Conservation (phyloP, 2,329 filamentous ascomycete genomes). For the Didymella arachidicola region DNA sequence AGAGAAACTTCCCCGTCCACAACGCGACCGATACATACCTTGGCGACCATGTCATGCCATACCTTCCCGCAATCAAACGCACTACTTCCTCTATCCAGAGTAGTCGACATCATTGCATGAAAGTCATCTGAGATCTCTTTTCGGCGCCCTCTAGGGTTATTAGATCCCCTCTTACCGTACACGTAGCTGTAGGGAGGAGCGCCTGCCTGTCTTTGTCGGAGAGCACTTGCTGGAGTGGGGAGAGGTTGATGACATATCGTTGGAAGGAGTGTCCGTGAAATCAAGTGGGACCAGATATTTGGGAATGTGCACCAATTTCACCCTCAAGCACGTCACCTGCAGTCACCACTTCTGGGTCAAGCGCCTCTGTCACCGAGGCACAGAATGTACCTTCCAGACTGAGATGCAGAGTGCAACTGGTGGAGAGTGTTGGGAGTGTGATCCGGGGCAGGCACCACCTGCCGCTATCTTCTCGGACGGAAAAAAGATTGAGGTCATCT, state of each 20-base stretch:
- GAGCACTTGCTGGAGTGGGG: not conserved
- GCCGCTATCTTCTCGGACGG: slow-evolving; percentile 29
- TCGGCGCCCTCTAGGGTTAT: slow-evolving; percentile 10
- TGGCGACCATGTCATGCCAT: slow-evolving; percentile 5
- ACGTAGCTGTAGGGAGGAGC: slow-evolving; percentile 9
- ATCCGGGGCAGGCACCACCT: slow-evolving; percentile 33
- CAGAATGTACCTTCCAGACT: slow-evolving; percentile 24
- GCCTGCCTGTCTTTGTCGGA: not conserved
- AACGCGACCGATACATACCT: not conserved
- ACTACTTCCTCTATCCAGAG: not conserved
- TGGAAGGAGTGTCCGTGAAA: not conserved
- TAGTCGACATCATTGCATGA: slow-evolving; percentile 3
- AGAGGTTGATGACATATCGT: not conserved
- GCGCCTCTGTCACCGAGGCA: slow-evolving; percentile 29
- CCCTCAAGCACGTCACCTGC: slow-evolving; percentile 32
- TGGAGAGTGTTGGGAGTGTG: slow-evolving; percentile 36
- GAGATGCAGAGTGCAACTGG: slow-evolving; percentile 30
- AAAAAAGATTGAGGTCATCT: slow-evolving; percentile 26
- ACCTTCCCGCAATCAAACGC: not conserved
- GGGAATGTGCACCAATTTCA: slow-evolving; percentile 35
- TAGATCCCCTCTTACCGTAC: slow-evolving; percentile 12
- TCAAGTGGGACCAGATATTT: not conserved
- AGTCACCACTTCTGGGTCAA: slow-evolving; percentile 31
- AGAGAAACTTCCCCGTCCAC: not conserved
- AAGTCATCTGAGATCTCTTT: not conserved